Evolutionary conservation across 139 green algal species (phyloP), one percentile per base, ranked within the genome.

Genomic region (Pedinophyceae sp.): DNA sequence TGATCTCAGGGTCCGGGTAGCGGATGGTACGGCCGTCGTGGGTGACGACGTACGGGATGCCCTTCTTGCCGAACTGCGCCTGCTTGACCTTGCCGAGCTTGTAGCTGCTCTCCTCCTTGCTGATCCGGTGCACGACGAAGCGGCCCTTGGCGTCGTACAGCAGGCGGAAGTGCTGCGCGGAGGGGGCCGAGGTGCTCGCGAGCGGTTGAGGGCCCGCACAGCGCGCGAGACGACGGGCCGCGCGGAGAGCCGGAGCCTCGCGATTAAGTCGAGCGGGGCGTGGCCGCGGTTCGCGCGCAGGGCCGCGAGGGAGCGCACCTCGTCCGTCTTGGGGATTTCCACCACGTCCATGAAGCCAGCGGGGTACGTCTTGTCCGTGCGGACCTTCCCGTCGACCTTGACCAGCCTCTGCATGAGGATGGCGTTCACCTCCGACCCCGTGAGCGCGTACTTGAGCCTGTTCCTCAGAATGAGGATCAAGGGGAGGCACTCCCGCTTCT

Each of bases 381-480:
- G 77, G 43, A 88, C 81, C 77, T 97, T 98, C 73, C 86, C 88
- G 64, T 99, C 92, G 28, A 99, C 84, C 73, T 92, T 84, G 7
- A 99, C 72, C 45, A 92, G 80, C 30, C 92, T 79, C 73, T 97
- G 83, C 87, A 94, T 97, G 34, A 97, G 76, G 60, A 99, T 99
- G 55, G 78, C 71, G 50, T 68, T 85, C 52, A 96, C 89, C 75
- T 99, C 92, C 59, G 82, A 82, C 60, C 82, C 80, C n/a, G 80
- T 99, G 38, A 99, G 75, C 18, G 92, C 92, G 69, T 99, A 99
- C 89, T 97, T 98, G 39, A 99, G 87, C 19, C 92, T 66, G 80
- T 99, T 99, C 22, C 92, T 73, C 69, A 99, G 75, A 60, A 99
- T 78, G 29, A 99, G 69, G 52, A 93, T 76, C 45, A 98, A 74